Conservation (phyloP, 352 stramenopile genomes). For the Globisporangium yorkense region DNA sequence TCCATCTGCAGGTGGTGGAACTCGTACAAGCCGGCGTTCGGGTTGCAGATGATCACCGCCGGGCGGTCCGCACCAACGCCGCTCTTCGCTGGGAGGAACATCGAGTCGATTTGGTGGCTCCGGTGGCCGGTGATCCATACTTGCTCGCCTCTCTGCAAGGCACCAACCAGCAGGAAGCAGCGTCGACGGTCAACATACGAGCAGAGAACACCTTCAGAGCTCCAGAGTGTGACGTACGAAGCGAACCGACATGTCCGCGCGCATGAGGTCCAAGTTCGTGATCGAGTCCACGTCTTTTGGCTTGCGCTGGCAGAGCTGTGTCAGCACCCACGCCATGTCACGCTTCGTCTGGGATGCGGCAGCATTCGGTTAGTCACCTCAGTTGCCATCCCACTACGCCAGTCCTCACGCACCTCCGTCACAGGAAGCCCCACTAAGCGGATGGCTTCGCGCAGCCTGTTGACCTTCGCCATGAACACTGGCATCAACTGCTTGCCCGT, state of each 20-base stretch:
- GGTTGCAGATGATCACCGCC: conserved; percentile 77
- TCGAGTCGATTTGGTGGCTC: conserved; percentile 67
- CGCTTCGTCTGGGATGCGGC: conserved; percentile 10
- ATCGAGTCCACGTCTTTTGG: conserved; percentile 47
- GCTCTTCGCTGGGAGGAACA: conserved; percentile 60
- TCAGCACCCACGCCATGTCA: conserved; percentile 46
- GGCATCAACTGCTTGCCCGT: conserved; percentile 12
- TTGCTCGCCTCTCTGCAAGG: conserved; percentile 64
- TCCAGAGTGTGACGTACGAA: conserved; percentile 44
- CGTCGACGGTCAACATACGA: neutral
- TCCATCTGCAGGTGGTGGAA: conserved; percentile 88
- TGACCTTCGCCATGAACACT: conserved; percentile 22
- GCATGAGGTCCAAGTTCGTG: conserved; percentile 74
- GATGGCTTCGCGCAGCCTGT: conserved; percentile 27
- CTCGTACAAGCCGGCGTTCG: conserved; percentile 83
- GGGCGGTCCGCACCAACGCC: conserved; percentile 29
- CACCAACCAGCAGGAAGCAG: neutral
- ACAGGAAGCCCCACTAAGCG: conserved; percentile 31
- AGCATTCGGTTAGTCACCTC: no score
- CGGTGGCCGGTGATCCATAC: conserved; percentile 67
- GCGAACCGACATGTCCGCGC: conserved; percentile 64
- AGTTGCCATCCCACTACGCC: neutral
- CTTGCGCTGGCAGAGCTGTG: conserved; percentile 43
- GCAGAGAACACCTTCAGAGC: neutral
- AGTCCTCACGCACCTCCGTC: conserved; percentile 16